Evolutionary conservation across 2,329 filamentous ascomycete species (phyloP), one percentile per base, ranked within the genome.

Genomic region (Emmonsiellopsis sp.): DNA sequence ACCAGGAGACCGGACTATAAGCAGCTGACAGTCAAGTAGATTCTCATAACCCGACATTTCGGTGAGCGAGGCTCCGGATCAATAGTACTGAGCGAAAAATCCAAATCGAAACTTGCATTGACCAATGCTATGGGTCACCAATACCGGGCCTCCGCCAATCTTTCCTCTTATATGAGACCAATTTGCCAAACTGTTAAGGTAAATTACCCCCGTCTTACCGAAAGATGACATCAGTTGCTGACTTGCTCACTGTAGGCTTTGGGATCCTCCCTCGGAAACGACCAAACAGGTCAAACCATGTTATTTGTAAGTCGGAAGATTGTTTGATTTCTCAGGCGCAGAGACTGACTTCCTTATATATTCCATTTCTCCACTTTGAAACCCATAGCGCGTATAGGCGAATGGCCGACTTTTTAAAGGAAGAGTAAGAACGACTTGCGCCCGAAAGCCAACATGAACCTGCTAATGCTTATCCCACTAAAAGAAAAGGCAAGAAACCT

Each of bases 341-440:
- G 36, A 4, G 2, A 34, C 32, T 45, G 17, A 52, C 6, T n/a
- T 2, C 11, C 27, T 36, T 13, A 14, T 11, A 52, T 32, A 31
- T 45, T 52, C 49, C 49, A 8, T 52, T 44, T 45, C 49, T 52
- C 17, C 49, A 52, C 32, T 52, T 52, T n/a, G 49, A 52, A 52
- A 45, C 42, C 2, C 36, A 52, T 37, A 10, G n/a, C 14, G 40
- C 8, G 8, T 45, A 52, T 37, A 8, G 44, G 27, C 42, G 42
- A 44, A 52, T 52, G 49, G 46, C 36, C n/a, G 46, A 9, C 2
- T 49, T 49, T 49, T 27, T 49, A 27, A 49, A 49, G n/a, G 17
- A 32, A 17, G 21, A 40, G 13, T 39, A 40, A 21, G 36, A 49
- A 39, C 7, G 36, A n/a, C 11, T 33, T 39, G 2, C 39, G 17